Base-by-base conservation (phyloP, 1,284 basidiomycete genomes). In the Leccinum glutinopallens region DNA sequence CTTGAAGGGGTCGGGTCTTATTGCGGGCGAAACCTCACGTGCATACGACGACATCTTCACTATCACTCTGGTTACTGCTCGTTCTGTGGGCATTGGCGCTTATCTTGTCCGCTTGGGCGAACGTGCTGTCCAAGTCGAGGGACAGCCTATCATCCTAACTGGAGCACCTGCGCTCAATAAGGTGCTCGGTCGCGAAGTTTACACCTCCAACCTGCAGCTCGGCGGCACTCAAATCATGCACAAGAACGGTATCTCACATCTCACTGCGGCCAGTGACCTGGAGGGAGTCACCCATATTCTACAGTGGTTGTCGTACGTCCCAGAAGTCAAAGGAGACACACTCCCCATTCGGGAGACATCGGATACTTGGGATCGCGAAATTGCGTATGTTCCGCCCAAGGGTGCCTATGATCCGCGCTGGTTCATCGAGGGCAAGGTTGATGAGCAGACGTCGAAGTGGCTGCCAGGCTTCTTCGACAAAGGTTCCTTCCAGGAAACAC, bases 41-140 rank as follows among this genome's bases (percentile, higher is more conserved):
- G 97, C 97, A 0, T 98, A 98, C 78, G 96, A 99, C 73, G 95
- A 98, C 76, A 98, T 99, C 77, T 99, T 99, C 84, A 99, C 97
- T 60, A 96, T 98, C 77, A 99, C 97, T 22, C 89, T 99, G 73
- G 97, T 99, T 71, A 98, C 96, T 54, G 97, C 96, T 70, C 94
- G 97, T 63, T 98, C 96, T 5, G 97, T 99, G 71, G 97, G 97
- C 80, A 99, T 99, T 73, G 97, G 97, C 75, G 97, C 97, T 46
- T 99, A 99, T 80, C 92, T 99, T 64, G 96, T 99, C 64, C 95
- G 97, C 72, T 88, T 99, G 51, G 97, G 97, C 72, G 94, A 99
- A 81, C 92, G 97, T 73, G 94, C 97, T 4, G 95, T 99, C 60
- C 97, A 99, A 79, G 97, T 99, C 63, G 97, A 98, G 80, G 96